These are phyloP conservation scores for Parasarocladium wereldwijsianum DNA, from an alignment of 2,329 filamentous ascomycete genomes.

Conservation along the genomic window DNA sequence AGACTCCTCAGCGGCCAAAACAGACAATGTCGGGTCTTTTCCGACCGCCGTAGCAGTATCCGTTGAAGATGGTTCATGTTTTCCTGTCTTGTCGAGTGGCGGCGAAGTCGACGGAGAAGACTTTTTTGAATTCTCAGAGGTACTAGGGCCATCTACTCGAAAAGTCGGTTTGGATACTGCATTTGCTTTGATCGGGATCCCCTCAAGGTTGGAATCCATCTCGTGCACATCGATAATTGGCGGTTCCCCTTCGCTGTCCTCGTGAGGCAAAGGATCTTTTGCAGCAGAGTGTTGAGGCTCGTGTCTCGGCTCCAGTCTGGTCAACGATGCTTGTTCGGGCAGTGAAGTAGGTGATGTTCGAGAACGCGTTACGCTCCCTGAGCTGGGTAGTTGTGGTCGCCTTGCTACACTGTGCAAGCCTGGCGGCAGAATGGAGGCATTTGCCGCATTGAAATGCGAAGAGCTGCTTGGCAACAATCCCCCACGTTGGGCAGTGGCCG, in stretches of 20 bases:
- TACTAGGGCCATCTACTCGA: constrained; percentile 10
- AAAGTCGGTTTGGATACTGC: constrained; percentile 39
- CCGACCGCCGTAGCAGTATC: no score
- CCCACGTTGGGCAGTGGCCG: not conserved
- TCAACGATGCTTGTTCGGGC: constrained; percentile 21
- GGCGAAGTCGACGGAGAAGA: constrained; percentile 15
- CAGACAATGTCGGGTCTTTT: constrained; percentile 28
- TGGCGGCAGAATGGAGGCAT: constrained; percentile 15
- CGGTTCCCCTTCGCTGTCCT: constrained; percentile 16
- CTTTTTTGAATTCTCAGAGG: constrained; percentile 11
- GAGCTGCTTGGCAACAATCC: not conserved
- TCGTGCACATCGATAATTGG: constrained; percentile 42
- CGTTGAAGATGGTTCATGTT: no score
- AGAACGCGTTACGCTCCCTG: constrained; percentile 13
- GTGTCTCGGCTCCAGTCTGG: constrained; percentile 29
- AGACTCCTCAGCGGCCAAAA: constrained; percentile 31
- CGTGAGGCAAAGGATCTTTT: constrained; percentile 21
- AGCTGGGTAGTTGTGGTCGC: constrained; percentile 18
- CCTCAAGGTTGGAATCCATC: constrained; percentile 44
- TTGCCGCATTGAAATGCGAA: constrained; percentile 8
- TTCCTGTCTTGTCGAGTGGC: constrained; percentile 11
- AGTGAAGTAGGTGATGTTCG: constrained; percentile 18
- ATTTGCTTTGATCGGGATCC: constrained; percentile 39
- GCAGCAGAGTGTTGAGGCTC: constrained; percentile 21
- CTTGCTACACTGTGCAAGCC: constrained; percentile 19